Base-by-base conservation (phyloP, 2,329 filamentous ascomycete species). In the Colletotrichum sp. region DNA sequence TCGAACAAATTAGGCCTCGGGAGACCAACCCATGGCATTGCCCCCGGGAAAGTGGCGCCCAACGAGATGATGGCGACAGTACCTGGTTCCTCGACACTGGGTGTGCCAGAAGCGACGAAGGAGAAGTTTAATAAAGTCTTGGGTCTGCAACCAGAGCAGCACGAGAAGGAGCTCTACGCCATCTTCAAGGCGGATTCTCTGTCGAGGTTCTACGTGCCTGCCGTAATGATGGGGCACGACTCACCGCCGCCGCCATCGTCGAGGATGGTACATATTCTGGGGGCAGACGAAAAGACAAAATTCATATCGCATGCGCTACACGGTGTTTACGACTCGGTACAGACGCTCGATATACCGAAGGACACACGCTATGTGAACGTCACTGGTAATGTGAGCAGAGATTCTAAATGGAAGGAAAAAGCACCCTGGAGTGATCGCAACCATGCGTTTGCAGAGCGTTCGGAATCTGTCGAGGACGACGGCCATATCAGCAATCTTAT, bases 401-500 rank as follows among this genome's bases (percentile, higher is more conserved):
- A 62, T 76, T n/a, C 28, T n/a, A 81, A 9, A 78, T n/a, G 81
- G 49, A 84, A 79, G 60, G 68, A 78, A 55, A 67, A 77, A 8
- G 77, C 76, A 28, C 70, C 69, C 3, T 76, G 75, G 70, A 55
- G 74, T 12, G 71, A 69, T 13, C 62, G 15, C 26, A 76, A 78
- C 24, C 49, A 39, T 6, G 30, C 30, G 12, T 16, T 75, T 3
- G 24, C 30, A 32, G 28, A 63, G 39, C 65, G 44, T 16, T 18
- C 34, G 18, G 63, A 74, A 6, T 9, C 30, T 52, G 63, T 34
- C 66, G 71, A 81, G 36, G 81, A 88, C 69, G 80, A 86, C 21
- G 87, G 88, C 26, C 89, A 87, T 24, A 97, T 98, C 71, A 89
- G 93, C 79, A 92, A 93, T 79, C 87, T 97, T 60, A 91, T 98